Evolutionary conservation across 176 grass and related monocot species (phyloP), one percentile per base, ranked within the genome.

Genomic region (Aechmea fasciata): DNA sequence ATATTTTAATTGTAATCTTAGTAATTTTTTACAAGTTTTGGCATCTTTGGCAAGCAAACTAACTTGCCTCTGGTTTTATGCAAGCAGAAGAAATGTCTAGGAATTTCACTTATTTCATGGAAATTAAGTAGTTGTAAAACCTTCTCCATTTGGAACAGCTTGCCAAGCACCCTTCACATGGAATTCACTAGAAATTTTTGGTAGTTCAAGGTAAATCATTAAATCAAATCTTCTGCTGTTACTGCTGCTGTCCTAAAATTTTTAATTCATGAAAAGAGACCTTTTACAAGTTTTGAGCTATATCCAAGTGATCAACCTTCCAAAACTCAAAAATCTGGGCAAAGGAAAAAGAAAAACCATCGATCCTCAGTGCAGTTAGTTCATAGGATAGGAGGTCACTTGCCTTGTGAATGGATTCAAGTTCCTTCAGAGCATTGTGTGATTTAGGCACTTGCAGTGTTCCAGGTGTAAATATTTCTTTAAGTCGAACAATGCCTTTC

Each of bases 321-420:
- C 3, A 41, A 41, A 41, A 41, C 33, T 41, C 33, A 41, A 41
- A 41, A 41, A 41, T 7, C 0, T 0, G 33, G 33, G 33, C 33
- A 41, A 41, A 41, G 33, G 3, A 41, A 41, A 41, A 33, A 14
- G 15, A 11, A 66, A 29, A 41, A 12, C 20, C 26, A 66, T 41
- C 7, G 33, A 41, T 41, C 33, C 33, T 41, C 5, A 41, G 33
- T 18, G 26, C 18, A 51, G 24, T 20, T 71, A 33, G 25, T 23
- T 65, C 2, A 3, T 65, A 52, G 12, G 13, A 26, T 76, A 33
- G 26, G 64, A 66, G 47, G 54, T 13, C 20, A 64, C 66, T 79
- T 53, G 92, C 93, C 89, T 97, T 97, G 89, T 97, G 89, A 90
- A 92, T 77, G 4, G 93, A 97, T 97, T 97, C 89, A 76, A 97